These are phyloP conservation scores for Oryza meyeriana DNA, from an alignment of 176 grass and related monocot species.

Conservation along the genomic window DNA sequence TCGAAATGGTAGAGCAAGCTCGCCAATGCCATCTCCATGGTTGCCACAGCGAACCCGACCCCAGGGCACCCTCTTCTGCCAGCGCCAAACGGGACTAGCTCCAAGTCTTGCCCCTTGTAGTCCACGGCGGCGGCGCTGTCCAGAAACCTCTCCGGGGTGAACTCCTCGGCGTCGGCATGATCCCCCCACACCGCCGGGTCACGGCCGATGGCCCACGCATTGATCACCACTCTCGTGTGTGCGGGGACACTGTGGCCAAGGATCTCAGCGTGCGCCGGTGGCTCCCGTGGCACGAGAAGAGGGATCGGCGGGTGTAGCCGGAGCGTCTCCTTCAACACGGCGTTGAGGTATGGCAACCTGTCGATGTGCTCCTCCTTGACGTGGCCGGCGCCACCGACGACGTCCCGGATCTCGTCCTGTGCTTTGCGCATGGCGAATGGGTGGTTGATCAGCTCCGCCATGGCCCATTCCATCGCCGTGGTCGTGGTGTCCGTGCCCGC, in stretches of 20 bases:
- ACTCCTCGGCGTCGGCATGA: conserved; percentile 31
- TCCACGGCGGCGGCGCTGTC: too few relatives aligned
- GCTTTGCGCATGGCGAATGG: conserved; percentile 17
- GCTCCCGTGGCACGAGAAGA: conserved; percentile 32
- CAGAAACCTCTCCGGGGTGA: conserved; percentile 53
- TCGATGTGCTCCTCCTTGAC: conserved; percentile 14
- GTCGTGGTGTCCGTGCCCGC: not conserved
- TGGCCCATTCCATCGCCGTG: conserved; percentile 29
- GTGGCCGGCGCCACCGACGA: not conserved
- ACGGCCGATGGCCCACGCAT: conserved; percentile 43
- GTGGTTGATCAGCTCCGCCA: conserved; percentile 31
- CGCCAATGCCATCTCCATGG: conserved; percentile 12
- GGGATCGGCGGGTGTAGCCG: conserved; percentile 34
- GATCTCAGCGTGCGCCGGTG: conserved; percentile 4
- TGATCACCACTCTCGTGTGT: conserved; percentile 38
- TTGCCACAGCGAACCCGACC: not conserved
- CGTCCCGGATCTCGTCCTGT: conserved; percentile 32
- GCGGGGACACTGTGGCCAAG: conserved; percentile 23
- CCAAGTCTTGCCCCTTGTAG: conserved; percentile 37
- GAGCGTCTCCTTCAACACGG: conserved; percentile 32
- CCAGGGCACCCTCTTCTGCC: conserved; percentile 48
- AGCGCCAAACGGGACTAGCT: conserved; percentile 44
- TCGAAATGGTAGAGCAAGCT: conserved; percentile 26
- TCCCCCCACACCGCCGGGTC: conserved; percentile 38
- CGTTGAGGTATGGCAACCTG: conserved; percentile 16